These are phyloP conservation scores for Penicillium palitans DNA, from an alignment of 2,329 filamentous ascomycete genomes.

Conservation along the genomic window DNA sequence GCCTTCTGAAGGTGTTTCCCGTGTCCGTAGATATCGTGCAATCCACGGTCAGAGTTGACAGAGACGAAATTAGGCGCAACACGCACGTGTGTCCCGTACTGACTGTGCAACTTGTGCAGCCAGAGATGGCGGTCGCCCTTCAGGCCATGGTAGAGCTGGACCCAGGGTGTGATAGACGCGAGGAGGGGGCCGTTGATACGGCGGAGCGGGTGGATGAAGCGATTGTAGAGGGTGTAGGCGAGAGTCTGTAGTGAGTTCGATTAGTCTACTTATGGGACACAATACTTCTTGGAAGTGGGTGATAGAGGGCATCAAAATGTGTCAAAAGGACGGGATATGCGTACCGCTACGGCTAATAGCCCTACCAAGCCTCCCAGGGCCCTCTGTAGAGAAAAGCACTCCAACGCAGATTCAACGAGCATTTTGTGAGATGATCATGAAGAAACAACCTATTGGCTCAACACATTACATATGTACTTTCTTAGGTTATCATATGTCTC, in stretches of 20 bases:
- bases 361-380: constrained; percentile 18
- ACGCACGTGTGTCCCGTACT: constrained; percentile 70
- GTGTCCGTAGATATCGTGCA: constrained; percentile 44
- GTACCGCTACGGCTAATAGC: constrained; percentile 24
- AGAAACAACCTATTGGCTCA: constrained; percentile 1
- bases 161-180: constrained; percentile 43
- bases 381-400: constrained; percentile 19
- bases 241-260: constrained; percentile 22
- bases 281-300: background rate
- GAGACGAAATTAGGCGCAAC: constrained; percentile 76
- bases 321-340: constrained; percentile 1
- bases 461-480: background rate
- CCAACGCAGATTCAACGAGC: constrained; percentile 25
- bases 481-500: background rate
- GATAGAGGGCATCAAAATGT: background rate
- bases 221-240: constrained; percentile 36
- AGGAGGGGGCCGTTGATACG: constrained; percentile 35
- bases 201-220: constrained; percentile 38
- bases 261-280: background rate
- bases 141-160: constrained; percentile 72
- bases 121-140: constrained; percentile 73
- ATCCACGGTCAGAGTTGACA: constrained; percentile 69
- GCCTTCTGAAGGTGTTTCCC: constrained; percentile 56
- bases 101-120: constrained; percentile 68
- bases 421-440: constrained; percentile 18